A percentile compares a stretch with the other conserved stretches of the same genome.
Evolutionary conservation across 2,329 filamentous ascomycete species (phyloP).

Genomic region (Beauveria australis): DNA sequence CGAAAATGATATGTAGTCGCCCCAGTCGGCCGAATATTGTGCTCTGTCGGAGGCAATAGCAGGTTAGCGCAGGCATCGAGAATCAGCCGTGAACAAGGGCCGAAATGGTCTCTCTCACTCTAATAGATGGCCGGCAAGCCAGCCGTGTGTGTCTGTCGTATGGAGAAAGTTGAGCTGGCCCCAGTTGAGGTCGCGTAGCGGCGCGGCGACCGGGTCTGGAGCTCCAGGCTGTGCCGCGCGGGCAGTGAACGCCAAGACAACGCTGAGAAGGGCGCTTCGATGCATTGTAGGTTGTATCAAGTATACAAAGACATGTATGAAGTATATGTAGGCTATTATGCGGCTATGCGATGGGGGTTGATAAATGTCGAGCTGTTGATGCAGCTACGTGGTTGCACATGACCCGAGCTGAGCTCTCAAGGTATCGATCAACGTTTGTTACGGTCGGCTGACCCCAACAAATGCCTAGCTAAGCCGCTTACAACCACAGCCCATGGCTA

Average conservation of each 20-base stretch:
- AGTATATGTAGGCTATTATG: slow-evolving; percentile 9
- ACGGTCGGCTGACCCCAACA: background rate
- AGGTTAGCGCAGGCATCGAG: background rate
- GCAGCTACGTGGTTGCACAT: background rate
- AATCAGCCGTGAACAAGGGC: slow-evolving; percentile 1
- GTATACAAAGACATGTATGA: background rate
- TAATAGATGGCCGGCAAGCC: slow-evolving; percentile 87
- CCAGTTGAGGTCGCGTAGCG: slow-evolving; percentile 78
- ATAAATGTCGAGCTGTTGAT: background rate
- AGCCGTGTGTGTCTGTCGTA: slow-evolving; percentile 93
- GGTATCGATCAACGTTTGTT: background rate
- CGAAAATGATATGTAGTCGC: slow-evolving; percentile 92
- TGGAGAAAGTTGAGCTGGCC: slow-evolving; percentile 96
- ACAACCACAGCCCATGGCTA: no score
- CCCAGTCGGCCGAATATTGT: slow-evolving; percentile 94
- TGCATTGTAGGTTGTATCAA: background rate
- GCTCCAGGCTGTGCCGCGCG: slow-evolving; percentile 67
- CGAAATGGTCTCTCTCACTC: slow-evolving; percentile 48
- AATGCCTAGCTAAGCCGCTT: background rate
- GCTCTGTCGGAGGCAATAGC: slow-evolving; percentile 40
- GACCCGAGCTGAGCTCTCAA: background rate
- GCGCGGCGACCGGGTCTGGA: slow-evolving; percentile 66
- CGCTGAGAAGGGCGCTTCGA: slow-evolving; percentile 13
- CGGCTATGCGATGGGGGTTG: slow-evolving; percentile 29
- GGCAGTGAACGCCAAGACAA: slow-evolving; percentile 27